Conservation (phyloP, 108 stramenopile species). For the Cyclostephanos invisitatus region DNA sequence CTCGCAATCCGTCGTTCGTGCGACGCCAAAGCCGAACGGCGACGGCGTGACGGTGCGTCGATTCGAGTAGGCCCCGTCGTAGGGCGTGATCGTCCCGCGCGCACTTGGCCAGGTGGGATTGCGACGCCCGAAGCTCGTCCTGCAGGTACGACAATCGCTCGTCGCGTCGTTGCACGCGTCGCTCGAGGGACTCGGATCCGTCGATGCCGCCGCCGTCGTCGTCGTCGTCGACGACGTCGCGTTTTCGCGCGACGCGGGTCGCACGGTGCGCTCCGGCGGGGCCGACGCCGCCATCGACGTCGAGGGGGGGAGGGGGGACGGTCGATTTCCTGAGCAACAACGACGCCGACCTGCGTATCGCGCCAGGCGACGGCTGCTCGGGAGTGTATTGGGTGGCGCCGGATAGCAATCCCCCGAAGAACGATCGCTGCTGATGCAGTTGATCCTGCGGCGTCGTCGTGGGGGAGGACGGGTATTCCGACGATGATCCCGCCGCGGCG, state of each 20-base stretch:
- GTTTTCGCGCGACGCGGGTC: too few species aligned
- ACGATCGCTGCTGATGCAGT: neutral
- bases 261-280: neutral
- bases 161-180: slow-evolving; percentile 31
- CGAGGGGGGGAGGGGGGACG: slow-evolving; percentile 8
- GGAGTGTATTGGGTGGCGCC: neutral
- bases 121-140: slow-evolving; percentile 23
- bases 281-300: neutral
- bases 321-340: slow-evolving; percentile 22
- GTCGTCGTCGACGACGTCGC: neutral
- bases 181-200: slow-evolving; percentile 23
- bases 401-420: neutral
- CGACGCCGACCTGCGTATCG: slow-evolving; percentile 39
- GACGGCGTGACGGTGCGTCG: slow-evolving; percentile 33
- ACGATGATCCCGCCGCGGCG: too few species aligned
- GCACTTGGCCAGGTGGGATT: slow-evolving; percentile 16
- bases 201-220: neutral
- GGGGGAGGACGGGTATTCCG: neutral
- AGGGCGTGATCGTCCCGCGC: slow-evolving; percentile 32
- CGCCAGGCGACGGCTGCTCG: slow-evolving; percentile 14
- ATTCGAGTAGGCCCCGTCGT: slow-evolving; percentile 44
- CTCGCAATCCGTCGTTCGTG: slow-evolving; percentile 43
- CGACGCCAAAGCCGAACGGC: slow-evolving; percentile 38
- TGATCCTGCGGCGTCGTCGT: neutral
- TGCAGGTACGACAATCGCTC: slow-evolving; percentile 32